phyloP scores from a whole-genome alignment of 2,329 filamentous ascomycete species.

The Aspergillus pseudoterreus region DNA sequence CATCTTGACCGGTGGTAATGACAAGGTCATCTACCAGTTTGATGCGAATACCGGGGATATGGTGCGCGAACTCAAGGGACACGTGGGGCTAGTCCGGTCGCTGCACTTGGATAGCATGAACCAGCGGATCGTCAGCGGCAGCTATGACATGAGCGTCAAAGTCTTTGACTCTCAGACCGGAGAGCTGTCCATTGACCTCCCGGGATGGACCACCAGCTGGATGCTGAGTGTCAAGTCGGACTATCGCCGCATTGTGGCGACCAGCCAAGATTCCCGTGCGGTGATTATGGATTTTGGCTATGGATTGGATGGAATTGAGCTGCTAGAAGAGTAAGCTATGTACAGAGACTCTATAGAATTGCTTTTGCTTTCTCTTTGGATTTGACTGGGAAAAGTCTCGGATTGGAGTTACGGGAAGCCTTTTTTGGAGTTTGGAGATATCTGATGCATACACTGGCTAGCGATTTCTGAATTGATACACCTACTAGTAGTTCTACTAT shows the following conservation, averaged over 20 bases:
- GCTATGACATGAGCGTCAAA: slow-evolving; percentile 93
- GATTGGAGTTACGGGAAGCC: not conserved
- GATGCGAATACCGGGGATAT: slow-evolving; percentile 87
- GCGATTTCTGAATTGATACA: slow-evolving; percentile 12
- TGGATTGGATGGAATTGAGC: slow-evolving; percentile 51
- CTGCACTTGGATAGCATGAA: slow-evolving; percentile 86
- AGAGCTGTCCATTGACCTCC: slow-evolving; percentile 73
- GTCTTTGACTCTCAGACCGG: slow-evolving; percentile 86
- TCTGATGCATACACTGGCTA: slow-evolving; percentile 5
- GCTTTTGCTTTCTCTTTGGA: not conserved
- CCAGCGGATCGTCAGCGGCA: slow-evolving; percentile 81
- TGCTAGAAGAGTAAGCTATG: slow-evolving; percentile 41
- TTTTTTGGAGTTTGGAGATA: slow-evolving; percentile 1
- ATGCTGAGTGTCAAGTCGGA: slow-evolving; percentile 94
- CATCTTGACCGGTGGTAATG: slow-evolving; percentile 90
- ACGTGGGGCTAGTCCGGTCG: slow-evolving; percentile 81
- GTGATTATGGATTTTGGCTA: slow-evolving; percentile 89
- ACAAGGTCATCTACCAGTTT: slow-evolving; percentile 93
- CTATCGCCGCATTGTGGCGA: slow-evolving; percentile 89
- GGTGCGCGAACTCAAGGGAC: slow-evolving; percentile 74
- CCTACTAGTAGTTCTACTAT: not conserved
- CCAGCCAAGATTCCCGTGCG: slow-evolving; percentile 88
- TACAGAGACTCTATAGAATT: slow-evolving; percentile 2
- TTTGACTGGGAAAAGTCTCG: not conserved
- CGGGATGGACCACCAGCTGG: slow-evolving; percentile 96